Conservation (phyloP, 2,329 filamentous ascomycete species). For the Fusarium beomiforme region DNA sequence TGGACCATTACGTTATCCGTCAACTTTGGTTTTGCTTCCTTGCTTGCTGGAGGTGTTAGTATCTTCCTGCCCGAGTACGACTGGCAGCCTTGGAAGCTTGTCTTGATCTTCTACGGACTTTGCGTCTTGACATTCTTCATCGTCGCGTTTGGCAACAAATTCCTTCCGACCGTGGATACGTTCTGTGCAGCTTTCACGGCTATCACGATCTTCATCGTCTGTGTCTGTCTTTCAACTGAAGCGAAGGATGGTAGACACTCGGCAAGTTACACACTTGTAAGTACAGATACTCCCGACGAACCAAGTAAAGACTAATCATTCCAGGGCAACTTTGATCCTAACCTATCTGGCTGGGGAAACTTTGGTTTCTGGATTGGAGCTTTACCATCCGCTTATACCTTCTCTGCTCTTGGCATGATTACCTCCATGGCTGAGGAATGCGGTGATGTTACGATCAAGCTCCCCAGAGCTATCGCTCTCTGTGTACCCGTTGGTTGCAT, state of each 20-base stretch:
- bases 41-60: slow-evolving; percentile 73
- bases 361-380: slow-evolving; percentile 66
- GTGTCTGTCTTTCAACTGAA: slow-evolving; percentile 64
- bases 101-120: slow-evolving; percentile 76
- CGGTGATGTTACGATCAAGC: slow-evolving; percentile 66
- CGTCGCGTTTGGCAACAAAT: slow-evolving; percentile 68
- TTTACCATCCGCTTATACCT: slow-evolving; percentile 55
- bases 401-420: slow-evolving; percentile 61
- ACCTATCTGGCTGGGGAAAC: slow-evolving; percentile 73
- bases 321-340: slow-evolving; percentile 74
- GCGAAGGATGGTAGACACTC: slow-evolving; percentile 68
- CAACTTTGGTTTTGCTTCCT: slow-evolving; percentile 73
- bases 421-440: slow-evolving; percentile 69
- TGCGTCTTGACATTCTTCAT: slow-evolving; percentile 70
- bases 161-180: slow-evolving; percentile 75
- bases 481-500: slow-evolving; percentile 72
- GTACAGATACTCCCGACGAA: neutral
- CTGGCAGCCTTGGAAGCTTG: slow-evolving; percentile 74
- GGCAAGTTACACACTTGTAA: slow-evolving; percentile 48
- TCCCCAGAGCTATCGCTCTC: slow-evolving; percentile 73
- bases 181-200: slow-evolving; percentile 77
- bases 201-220: slow-evolving; percentile 72
- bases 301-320: neutral
- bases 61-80: slow-evolving; percentile 69
- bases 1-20: slow-evolving; percentile 75